Percentiles rank a stretch among this genome's conserved stretches.
These are phyloP conservation scores for Ogataea ramenticola DNA, from an alignment of 805 yeast genomes.

Conservation along the genomic window DNA sequence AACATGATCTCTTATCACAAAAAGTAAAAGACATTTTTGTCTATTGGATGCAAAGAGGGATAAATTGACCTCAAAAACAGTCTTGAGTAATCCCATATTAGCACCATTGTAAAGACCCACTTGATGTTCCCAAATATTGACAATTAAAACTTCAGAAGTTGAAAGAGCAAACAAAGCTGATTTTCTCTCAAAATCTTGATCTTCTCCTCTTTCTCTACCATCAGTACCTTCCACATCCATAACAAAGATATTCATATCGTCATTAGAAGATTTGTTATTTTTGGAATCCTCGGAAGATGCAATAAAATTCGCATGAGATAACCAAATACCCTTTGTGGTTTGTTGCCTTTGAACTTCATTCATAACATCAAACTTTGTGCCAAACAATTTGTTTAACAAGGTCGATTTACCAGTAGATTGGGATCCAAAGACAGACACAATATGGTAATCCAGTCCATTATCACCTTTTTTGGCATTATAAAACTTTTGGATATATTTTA, in stretches of 20 bases:
- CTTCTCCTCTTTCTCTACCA: slow-evolving; percentile 96
- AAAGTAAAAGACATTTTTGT: slow-evolving; percentile 56
- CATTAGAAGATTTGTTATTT: slow-evolving; percentile 6
- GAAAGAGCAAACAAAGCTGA: slow-evolving; percentile 93
- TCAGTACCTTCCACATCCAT: slow-evolving; percentile 99
- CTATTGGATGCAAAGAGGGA: slow-evolving; percentile 67
- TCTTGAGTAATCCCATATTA: slow-evolving; percentile 88
- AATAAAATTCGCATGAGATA: slow-evolving; percentile 48
- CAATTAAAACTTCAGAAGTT: slow-evolving; percentile 82
- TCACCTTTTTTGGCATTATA: slow-evolving; percentile 21
- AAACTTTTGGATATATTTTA: slow-evolving; percentile 22
- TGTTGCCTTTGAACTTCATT: slow-evolving; percentile 80
- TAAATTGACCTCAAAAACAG: slow-evolving; percentile 93
- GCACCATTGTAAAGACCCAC: slow-evolving; percentile 97
- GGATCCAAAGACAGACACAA: slow-evolving; percentile 93
- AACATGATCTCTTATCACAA: slow-evolving; percentile 88
- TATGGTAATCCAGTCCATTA: slow-evolving; percentile 71
- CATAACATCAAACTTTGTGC: slow-evolving; percentile 90
- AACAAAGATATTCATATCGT: slow-evolving; percentile 46
- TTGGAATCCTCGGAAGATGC: slow-evolving; percentile 15
- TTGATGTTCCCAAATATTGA: slow-evolving; percentile 96
- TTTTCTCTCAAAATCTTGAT: slow-evolving; percentile 95
- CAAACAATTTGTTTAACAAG: slow-evolving; percentile 74
- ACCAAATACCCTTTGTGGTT: slow-evolving; percentile 83
- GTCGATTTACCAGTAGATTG: slow-evolving; percentile 97